Evolutionary conservation across 495 filamentous ascomycete genomes (phyloP).

Genomic region (Aspergillus hancockii): DNA sequence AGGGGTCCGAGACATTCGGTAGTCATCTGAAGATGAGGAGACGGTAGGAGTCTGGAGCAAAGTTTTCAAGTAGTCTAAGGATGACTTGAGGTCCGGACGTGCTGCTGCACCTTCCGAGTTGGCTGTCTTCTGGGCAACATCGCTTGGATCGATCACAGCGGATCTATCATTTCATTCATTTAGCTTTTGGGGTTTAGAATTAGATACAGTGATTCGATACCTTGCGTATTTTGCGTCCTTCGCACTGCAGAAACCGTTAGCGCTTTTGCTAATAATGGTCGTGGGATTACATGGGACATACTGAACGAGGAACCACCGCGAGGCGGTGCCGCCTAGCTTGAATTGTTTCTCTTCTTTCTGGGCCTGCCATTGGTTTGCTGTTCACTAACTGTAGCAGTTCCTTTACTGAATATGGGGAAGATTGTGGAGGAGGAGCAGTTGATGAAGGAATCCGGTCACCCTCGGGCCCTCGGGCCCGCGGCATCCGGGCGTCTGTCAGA

Average conservation of each 20-base stretch:
- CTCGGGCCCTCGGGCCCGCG: too few relatives aligned
- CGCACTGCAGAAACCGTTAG: constrained; percentile 10
- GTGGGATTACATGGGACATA: neutral
- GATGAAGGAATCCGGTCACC: too few relatives aligned
- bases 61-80: neutral
- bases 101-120: neutral
- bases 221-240: constrained; percentile 11
- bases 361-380: too few relatives aligned
- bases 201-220: neutral
- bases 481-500: too few relatives aligned
- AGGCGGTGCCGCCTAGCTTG: constrained; percentile 9
- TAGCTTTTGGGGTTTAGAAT: neutral
- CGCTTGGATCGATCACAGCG: constrained; percentile 12
- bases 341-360: constrained; percentile 6
- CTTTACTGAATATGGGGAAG: too few relatives aligned
- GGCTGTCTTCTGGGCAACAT: constrained; percentile 10
- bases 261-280: neutral
- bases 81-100: neutral
- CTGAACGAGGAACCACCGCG: constrained; percentile 8
- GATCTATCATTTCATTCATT: neutral
- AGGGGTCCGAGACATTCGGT: neutral
- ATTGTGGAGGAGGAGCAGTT: too few relatives aligned
- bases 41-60: neutral
- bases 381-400: too few relatives aligned
- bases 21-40: neutral